Percentiles rank a stretch among this genome's conserved stretches.
Conservation (phyloP, 1,284 basidiomycete species). For the Austroboletus niveus region DNA sequence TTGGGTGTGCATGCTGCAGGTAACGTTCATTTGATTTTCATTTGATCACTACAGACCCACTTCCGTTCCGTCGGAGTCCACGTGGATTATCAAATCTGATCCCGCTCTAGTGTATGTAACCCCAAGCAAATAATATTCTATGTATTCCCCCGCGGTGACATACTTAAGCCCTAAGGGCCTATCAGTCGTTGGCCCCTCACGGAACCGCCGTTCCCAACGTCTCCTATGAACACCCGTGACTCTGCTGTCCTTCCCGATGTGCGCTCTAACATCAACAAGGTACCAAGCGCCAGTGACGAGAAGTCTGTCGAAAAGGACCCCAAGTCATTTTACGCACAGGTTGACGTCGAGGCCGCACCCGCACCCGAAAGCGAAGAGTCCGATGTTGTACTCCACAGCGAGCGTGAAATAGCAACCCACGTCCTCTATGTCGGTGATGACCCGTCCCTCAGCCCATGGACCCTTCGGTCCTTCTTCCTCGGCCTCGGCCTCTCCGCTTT, state of each 20-base stretch:
- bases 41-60: too few relatives aligned
- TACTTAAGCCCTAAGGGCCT: constrained; percentile 5
- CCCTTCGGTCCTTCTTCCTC: constrained; percentile 57
- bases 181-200: not conserved
- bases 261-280: constrained; percentile 12
- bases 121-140: too few relatives aligned
- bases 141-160: too few relatives aligned
- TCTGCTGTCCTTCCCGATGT: not conserved
- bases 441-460: constrained; percentile 54
- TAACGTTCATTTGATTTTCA: too few relatives aligned
- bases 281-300: constrained; percentile 27
- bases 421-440: constrained; percentile 57
- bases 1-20: too few relatives aligned
- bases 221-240: constrained; percentile 5
- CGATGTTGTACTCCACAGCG: constrained; percentile 38
- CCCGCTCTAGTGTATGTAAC: too few relatives aligned
- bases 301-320: constrained; percentile 24
- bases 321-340: constrained; percentile 19
- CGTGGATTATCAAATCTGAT: too few relatives aligned
- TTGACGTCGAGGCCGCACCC: constrained; percentile 35
- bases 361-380: constrained; percentile 15
- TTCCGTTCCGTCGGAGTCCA: too few relatives aligned
- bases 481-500: constrained; percentile 61
- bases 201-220: not conserved
- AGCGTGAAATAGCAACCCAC: constrained; percentile 50